Base-by-base conservation (phyloP, 441 rosid genomes). In the Raphanus hybrid region DNA sequence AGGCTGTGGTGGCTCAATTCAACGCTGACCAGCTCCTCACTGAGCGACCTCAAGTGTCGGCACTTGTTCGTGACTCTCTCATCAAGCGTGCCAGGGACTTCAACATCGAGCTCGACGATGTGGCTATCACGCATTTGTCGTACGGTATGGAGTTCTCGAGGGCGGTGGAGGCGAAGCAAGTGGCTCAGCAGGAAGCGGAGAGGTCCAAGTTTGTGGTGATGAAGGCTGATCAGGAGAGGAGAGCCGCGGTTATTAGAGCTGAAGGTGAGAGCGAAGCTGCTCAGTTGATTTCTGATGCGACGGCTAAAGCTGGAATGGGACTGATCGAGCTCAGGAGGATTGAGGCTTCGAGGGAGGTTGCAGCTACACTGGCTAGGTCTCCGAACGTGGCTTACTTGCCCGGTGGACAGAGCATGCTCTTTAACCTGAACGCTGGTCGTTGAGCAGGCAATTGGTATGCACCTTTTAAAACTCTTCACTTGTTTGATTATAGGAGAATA, bases 211-310 rank as follows among this genome's bases (percentile, higher is more conserved):
- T 92, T 58, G 84, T 93, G 32, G 98, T 93, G 76, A 83, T 83
- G 87, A 93, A 92, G 82, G 98, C 98, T 77, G 98, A 93, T 70
- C 98, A 92, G 83, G 98, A 93, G 86, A 90, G 96, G 85, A 86
- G 94, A 82, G 96, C 97, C 60, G 94, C 98, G 14, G 55, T 93
- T 81, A 90, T 93, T 57, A 81, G 97, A 73, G 98, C 97, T 0
- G 93, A 93, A 82, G 98, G 98, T 85, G 98, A 93, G 80, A 93
- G 98, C 73, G 94, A 93, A 75, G 84, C 98, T 76, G 96, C 98
- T 0, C 89, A 84, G 76, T 73, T 93, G 58, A 93, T 93, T 45
- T 93, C 98, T 8, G 91, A 89, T 43, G 96, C 97, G 3, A 93
- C 98, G 35, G 50, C 87, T 6, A 82, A 82, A 69, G 92, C 91